A percentile compares a stretch with the other conserved stretches of the same genome.
These are phyloP conservation scores for Aureobasidium subglaciale DNA, from an alignment of 2,329 filamentous ascomycete genomes.

Conservation along the genomic window DNA sequence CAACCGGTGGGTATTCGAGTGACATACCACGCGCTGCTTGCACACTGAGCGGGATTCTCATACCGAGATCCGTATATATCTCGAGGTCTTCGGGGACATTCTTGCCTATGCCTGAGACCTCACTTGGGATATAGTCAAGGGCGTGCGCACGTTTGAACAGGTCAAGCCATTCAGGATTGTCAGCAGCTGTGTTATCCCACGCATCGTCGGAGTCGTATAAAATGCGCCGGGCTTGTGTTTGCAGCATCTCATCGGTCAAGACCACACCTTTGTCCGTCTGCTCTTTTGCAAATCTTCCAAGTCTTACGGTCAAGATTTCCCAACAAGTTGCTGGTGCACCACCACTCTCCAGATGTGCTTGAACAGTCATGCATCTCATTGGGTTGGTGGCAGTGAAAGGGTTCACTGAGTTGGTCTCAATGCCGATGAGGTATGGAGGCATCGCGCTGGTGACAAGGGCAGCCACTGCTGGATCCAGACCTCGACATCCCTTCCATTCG, in stretches of 20 bases:
- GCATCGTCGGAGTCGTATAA: constrained; percentile 43
- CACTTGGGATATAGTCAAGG: constrained; percentile 30
- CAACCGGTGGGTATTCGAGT: background rate
- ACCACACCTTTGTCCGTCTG: constrained; percentile 32
- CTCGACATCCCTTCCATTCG: constrained; percentile 50
- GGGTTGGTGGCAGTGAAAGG: constrained; percentile 41
- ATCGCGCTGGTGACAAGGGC: constrained; percentile 45
- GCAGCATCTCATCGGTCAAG: constrained; percentile 44
- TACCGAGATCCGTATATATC: constrained; percentile 29
- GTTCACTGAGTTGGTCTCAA: constrained; percentile 38
- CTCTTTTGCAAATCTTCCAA: constrained; percentile 39
- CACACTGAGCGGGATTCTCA: constrained; percentile 24
- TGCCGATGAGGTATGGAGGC: constrained; percentile 46
- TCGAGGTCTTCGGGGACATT: constrained; percentile 30
- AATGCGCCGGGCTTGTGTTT: constrained; percentile 40
- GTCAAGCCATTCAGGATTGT: constrained; percentile 40
- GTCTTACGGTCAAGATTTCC: constrained; percentile 42
- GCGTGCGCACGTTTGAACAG: constrained; percentile 45
- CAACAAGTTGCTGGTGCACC: constrained; percentile 29
- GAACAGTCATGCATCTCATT: background rate
- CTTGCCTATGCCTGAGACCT: constrained; percentile 26
- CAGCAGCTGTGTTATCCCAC: constrained; percentile 39
- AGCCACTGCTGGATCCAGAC: constrained; percentile 42
- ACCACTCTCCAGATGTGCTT: background rate
- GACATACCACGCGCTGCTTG: background rate